These are phyloP conservation scores for Pseudognaphalium luteoalbum DNA, from an alignment of 129 eudicot genomes.

Conservation along the genomic window DNA sequence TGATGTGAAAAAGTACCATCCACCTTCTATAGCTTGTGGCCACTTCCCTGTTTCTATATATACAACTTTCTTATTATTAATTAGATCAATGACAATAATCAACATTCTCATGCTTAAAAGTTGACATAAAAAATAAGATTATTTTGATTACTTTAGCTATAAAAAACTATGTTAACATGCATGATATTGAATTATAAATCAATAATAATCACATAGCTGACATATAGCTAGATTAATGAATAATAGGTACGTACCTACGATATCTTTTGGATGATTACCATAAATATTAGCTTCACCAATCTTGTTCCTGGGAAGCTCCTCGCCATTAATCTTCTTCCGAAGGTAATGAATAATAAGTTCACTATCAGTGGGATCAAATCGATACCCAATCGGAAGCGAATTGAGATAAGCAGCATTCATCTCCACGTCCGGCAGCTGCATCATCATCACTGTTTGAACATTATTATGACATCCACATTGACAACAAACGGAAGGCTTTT, in stretches of 20 bases:
- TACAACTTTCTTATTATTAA: background rate
- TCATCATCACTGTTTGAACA: background rate
- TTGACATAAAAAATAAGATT: background rate
- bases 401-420: constrained; percentile 10
- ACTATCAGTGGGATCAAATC: constrained; percentile 11
- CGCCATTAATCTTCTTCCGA: constrained; percentile 22
- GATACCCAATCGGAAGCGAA: constrained; percentile 12
- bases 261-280: constrained; percentile 18
- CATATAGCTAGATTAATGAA: background rate
- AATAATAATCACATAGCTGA: too few relatives aligned
- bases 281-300: constrained; percentile 29
- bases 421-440: background rate
- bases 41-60: constrained; percentile 5
- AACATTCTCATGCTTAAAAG: too few relatives aligned
- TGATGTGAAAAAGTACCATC: constrained; percentile 37
- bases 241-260: constrained; percentile 20
- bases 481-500: background rate
- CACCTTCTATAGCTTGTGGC: constrained; percentile 8
- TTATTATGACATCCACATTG: constrained; percentile 1
- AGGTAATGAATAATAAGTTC: constrained; percentile 25
- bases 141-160: background rate
- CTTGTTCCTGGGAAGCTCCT: constrained; percentile 26
- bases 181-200: background rate
- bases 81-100: background rate
- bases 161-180: background rate